Evolutionary conservation across 352 stramenopile species (phyloP).

Genomic region (Blastocystis sp.): DNA sequence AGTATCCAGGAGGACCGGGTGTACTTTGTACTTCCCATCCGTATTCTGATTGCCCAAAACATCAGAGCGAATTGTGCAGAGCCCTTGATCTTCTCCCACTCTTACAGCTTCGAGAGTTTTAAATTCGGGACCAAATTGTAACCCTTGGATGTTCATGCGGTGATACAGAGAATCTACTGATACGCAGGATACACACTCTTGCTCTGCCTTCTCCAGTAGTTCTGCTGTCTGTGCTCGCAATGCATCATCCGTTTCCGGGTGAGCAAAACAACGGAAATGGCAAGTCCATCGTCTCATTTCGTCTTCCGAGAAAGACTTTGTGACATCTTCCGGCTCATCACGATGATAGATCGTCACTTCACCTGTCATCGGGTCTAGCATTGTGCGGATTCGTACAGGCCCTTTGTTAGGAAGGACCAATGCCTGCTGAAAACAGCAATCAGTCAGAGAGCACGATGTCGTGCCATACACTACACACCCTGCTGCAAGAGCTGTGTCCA

Average conservation of each 20-base stretch:
- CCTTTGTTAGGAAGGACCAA: slow-evolving; percentile 38
- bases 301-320: neutral
- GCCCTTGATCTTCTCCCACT: neutral
- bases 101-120: neutral
- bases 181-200: neutral
- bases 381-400: slow-evolving; percentile 4
- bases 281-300: slow-evolving; percentile 28
- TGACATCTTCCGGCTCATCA: slow-evolving; percentile 18
- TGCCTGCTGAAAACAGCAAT: slow-evolving; percentile 52
- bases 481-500: slow-evolving; percentile 44
- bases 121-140: slow-evolving; percentile 53
- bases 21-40: neutral
- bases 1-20: slow-evolving; percentile 30
- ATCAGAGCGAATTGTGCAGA: neutral
- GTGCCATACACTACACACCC: neutral
- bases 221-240: neutral
- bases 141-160: neutral
- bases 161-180: slow-evolving; percentile 34
- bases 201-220: neutral
- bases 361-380: slow-evolving; percentile 5
- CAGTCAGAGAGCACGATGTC: neutral
- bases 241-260: neutral
- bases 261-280: slow-evolving; percentile 42
- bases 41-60: neutral
- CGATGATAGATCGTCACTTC: slow-evolving; percentile 45